phyloP scores from a whole-genome alignment of 2,329 filamentous ascomycete species.

The Cercospora janseana region DNA sequence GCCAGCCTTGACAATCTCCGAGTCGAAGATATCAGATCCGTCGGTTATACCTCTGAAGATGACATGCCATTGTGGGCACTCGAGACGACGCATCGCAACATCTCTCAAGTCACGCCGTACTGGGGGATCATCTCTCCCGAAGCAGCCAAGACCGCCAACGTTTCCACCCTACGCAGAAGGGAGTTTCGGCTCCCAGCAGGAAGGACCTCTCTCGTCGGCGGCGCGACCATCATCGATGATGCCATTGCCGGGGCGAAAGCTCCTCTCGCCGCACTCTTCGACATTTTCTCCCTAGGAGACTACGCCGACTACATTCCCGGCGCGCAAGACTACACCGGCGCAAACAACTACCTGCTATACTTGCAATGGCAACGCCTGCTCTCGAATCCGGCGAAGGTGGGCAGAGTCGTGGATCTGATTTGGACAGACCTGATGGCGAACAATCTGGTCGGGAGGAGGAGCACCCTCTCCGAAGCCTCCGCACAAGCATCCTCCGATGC shows the following conservation, averaged over 20 bases:
- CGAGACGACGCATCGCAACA: slow-evolving; percentile 3
- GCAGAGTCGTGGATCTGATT: slow-evolving; percentile 11
- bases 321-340: slow-evolving; percentile 10
- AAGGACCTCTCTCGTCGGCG: not conserved
- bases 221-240: not conserved
- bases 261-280: slow-evolving; percentile 2
- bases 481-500: no score
- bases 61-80: slow-evolving; percentile 13
- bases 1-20: slow-evolving; percentile 16
- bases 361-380: slow-evolving; percentile 12
- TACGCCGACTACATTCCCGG: not conserved
- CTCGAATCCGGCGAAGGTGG: not conserved
- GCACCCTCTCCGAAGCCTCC: not conserved
- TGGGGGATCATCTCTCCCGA: slow-evolving; percentile 11
- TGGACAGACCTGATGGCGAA: slow-evolving; percentile 21
- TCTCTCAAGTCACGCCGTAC: not conserved
- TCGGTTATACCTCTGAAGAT: not conserved
- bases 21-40: slow-evolving; percentile 8
- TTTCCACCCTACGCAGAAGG: not conserved
- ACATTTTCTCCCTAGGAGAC: not conserved
- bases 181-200: slow-evolving; percentile 12
- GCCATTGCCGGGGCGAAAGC: slow-evolving; percentile 10
- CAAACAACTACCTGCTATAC: slow-evolving; percentile 14
- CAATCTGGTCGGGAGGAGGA: slow-evolving; percentile 7
- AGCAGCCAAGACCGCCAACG: not conserved